A percentile compares a stretch with the other conserved stretches of the same genome.
Conservation (phyloP, 2,329 filamentous ascomycete genomes). For the Cyphellophora attinorum region DNA sequence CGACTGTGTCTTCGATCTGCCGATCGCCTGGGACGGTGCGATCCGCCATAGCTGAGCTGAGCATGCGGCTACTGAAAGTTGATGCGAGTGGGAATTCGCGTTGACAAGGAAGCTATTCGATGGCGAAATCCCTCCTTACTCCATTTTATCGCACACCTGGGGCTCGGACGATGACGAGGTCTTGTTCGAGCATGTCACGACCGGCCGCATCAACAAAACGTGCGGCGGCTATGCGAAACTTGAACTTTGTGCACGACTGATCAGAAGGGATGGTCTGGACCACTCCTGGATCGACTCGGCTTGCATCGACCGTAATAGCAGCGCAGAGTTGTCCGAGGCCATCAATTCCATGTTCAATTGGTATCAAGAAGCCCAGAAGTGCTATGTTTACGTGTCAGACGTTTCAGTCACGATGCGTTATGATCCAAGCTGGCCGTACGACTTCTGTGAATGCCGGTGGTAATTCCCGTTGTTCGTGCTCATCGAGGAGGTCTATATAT, state of each 20-base stretch:
- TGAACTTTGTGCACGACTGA: constrained; percentile 10
- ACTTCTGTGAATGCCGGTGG: constrained; percentile 1
- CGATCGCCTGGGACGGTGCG: too few species aligned
- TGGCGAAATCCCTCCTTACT: constrained; percentile 2
- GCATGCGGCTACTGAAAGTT: background rate
- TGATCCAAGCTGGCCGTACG: background rate
- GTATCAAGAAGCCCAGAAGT: constrained; percentile 6
- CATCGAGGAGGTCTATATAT: too few species aligned
- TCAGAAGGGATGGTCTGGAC: constrained; percentile 18
- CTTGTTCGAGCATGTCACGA: constrained; percentile 4
- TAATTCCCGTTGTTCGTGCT: constrained; percentile 3
- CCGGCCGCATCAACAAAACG: too few species aligned
- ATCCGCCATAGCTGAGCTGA: too few species aligned
- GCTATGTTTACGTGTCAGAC: constrained; percentile 8
- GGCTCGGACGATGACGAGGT: constrained; percentile 5
- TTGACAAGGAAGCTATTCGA: background rate
- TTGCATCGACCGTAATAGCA: constrained; percentile 28
- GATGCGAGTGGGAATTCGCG: background rate
- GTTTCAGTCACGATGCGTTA: constrained; percentile 7
- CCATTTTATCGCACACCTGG: constrained; percentile 7
- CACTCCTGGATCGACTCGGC: constrained; percentile 28
- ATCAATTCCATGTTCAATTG: constrained; percentile 9
- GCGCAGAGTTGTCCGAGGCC: constrained; percentile 12
- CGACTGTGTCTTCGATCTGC: too few species aligned
- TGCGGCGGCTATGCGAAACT: constrained; percentile 8